phyloP scores from a whole-genome alignment of 106 monocot genomes.

The Allium sativum region DNA sequence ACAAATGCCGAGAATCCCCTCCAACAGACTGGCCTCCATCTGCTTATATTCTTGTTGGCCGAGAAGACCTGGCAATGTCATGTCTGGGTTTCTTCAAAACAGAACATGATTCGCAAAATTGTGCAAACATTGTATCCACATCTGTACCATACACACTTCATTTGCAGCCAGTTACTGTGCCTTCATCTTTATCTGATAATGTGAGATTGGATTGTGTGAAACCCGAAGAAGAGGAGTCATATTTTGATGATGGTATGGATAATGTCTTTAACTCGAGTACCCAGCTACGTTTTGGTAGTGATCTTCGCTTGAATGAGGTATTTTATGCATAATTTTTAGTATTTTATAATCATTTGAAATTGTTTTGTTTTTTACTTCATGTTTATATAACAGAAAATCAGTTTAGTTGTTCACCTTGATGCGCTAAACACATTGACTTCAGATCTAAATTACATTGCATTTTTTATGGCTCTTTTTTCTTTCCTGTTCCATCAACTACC shows the following conservation, averaged over 20 bases:
- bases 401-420: too few relatives aligned
- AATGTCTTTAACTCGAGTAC: constrained; percentile 74
- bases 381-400: neutral
- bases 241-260: constrained; percentile 88
- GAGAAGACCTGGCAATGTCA: constrained; percentile 82
- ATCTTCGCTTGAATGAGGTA: constrained; percentile 94
- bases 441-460: too few relatives aligned
- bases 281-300: constrained; percentile 80
- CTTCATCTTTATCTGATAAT: constrained; percentile 40
- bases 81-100: constrained; percentile 23
- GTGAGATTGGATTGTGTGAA: constrained; percentile 28
- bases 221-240: constrained; percentile 38
- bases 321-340: neutral
- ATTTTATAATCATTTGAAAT: neutral
- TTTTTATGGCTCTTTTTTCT: too few relatives aligned
- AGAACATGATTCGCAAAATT: constrained; percentile 25
- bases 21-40: constrained; percentile 84
- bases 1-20: constrained; percentile 84
- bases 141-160: constrained; percentile 85
- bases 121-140: constrained; percentile 38
- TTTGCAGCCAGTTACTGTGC: constrained; percentile 72
- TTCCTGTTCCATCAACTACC: too few relatives aligned
- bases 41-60: constrained; percentile 84
- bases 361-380: neutral
- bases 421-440: too few relatives aligned